Evolutionary conservation across 768 basidiomycete species (phyloP).

Genomic region (Lactifluus volemus): DNA sequence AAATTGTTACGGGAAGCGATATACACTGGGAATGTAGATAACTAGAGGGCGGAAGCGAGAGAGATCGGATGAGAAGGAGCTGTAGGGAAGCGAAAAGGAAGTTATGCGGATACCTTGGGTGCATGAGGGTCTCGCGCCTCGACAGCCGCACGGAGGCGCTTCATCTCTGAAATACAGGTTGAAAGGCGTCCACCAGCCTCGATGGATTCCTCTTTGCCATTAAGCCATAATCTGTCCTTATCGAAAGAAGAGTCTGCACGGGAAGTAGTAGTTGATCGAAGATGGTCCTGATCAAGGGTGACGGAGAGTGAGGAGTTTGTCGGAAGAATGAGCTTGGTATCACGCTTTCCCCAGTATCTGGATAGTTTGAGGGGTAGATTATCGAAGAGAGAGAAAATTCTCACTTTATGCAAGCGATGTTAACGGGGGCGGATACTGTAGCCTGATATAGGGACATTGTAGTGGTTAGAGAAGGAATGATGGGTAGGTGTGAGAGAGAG

Average conservation of each 20-base stretch:
- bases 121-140: conserved; percentile 60
- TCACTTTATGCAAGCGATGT: conserved; percentile 97
- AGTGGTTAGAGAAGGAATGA: conserved; percentile 10
- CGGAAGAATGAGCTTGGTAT: conserved; percentile 89
- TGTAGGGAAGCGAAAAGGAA: neutral
- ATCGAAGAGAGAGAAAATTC: conserved; percentile 17
- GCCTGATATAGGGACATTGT: conserved; percentile 65
- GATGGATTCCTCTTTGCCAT: conserved; percentile 87
- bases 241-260: conserved; percentile 69
- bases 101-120: conserved; percentile 47
- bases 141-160: conserved; percentile 58
- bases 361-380: too few relatives aligned
- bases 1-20: conserved; percentile 98
- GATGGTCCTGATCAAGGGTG: conserved; percentile 92
- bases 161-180: conserved; percentile 86
- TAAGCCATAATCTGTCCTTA: conserved; percentile 85
- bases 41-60: conserved; percentile 29
- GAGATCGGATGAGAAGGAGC: conserved; percentile 8
- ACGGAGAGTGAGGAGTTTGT: conserved; percentile 98
- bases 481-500: neutral
- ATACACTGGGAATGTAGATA: conserved; percentile 69
- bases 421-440: conserved; percentile 88
- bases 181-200: conserved; percentile 67
- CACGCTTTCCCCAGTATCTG: conserved; percentile 99
- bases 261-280: conserved; percentile 89